These are phyloP conservation scores for Aspergillus felis DNA, from an alignment of 2,329 filamentous ascomycete genomes.

Conservation along the genomic window DNA sequence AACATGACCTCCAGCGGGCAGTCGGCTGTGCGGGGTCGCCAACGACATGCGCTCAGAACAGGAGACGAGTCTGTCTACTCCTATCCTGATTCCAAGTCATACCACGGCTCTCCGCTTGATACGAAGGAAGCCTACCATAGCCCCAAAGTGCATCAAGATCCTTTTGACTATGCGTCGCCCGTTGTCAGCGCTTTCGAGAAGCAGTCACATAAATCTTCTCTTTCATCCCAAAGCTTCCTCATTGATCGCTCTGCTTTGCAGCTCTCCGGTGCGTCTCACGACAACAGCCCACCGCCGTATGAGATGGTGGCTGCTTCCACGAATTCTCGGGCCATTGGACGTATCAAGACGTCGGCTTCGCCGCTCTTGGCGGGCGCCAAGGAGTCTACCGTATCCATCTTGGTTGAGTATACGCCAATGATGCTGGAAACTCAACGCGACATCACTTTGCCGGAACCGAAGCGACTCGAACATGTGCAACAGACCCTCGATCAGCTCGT, in stretches of 20 bases:
- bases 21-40: constrained; percentile 15
- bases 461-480: constrained; percentile 35
- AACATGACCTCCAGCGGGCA: constrained; percentile 34
- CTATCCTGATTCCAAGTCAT: constrained; percentile 28
- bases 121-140: constrained; percentile 22
- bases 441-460: constrained; percentile 21
- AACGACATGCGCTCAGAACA: constrained; percentile 24
- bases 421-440: constrained; percentile 33
- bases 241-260: constrained; percentile 40
- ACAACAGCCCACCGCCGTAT: constrained; percentile 40
- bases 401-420: constrained; percentile 42
- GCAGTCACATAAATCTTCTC: constrained; percentile 20
- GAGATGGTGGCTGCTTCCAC: constrained; percentile 40
- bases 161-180: constrained; percentile 18
- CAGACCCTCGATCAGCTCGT: constrained; percentile 38
- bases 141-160: constrained; percentile 21
- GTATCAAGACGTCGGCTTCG: constrained; percentile 37
- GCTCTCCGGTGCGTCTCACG: constrained; percentile 37
- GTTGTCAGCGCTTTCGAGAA: constrained; percentile 12
- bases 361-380: constrained; percentile 29
- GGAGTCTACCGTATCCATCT: constrained; percentile 36
- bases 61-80: constrained; percentile 21
- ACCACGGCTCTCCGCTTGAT: constrained; percentile 36
- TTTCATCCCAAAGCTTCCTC: constrained; percentile 29
- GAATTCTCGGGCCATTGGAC: constrained; percentile 40